Conservation (phyloP, 345 rosid species). For the Dovyalis caffra region DNA sequence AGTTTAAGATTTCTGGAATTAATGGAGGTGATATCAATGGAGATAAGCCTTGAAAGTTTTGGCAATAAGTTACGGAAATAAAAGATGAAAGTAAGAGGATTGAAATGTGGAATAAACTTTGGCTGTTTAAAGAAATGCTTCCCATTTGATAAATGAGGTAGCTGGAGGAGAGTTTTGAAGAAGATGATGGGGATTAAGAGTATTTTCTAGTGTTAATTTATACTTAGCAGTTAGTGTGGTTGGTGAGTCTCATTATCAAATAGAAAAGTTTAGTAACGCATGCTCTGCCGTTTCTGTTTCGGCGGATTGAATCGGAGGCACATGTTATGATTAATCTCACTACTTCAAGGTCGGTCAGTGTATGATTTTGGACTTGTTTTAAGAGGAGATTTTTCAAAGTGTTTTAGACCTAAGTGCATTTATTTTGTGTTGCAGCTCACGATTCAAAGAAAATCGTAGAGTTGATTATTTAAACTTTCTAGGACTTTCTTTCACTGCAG, state of each 20-base stretch:
- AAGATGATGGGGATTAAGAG: neutral
- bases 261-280: neutral
- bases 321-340: neutral
- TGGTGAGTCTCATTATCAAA: constrained; percentile 11
- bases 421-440: too few relatives aligned
- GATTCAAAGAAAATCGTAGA: neutral
- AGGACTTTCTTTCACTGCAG: neutral
- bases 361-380: too few relatives aligned
- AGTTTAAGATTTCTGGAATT: constrained; percentile 5
- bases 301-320: neutral
- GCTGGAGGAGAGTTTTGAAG: neutral
- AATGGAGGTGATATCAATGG: neutral
- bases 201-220: neutral
- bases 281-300: neutral
- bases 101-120: constrained; percentile 2
- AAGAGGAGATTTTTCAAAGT: too few relatives aligned
- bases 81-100: constrained; percentile 5
- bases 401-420: too few relatives aligned
- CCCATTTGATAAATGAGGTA: constrained; percentile 6
- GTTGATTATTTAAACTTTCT: neutral
- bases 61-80: neutral
- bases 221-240: constrained; percentile 7
- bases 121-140: constrained; percentile 5
- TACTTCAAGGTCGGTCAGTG: too few relatives aligned
- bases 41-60: neutral